phyloP scores from a whole-genome alignment of 2,329 filamentous ascomycete species.

The Hymenoscyphus albidus region DNA sequence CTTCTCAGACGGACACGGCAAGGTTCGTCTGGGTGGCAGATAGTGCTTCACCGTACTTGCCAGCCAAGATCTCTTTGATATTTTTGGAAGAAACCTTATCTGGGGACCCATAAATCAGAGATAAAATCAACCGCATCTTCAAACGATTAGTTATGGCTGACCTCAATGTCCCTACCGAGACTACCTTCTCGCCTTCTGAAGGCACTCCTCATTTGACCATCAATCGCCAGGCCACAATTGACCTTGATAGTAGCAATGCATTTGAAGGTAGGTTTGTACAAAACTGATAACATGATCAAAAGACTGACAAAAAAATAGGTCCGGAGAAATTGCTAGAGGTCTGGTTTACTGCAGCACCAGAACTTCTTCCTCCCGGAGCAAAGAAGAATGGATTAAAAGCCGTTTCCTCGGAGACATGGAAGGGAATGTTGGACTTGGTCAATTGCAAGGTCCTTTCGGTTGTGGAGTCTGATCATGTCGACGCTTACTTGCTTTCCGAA shows the following conservation, averaged over 20 bases:
- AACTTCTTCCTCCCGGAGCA: slow-evolving; percentile 65
- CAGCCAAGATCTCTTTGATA: slow-evolving; percentile 19
- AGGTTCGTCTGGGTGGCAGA: slow-evolving; percentile 97
- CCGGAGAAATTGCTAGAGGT: slow-evolving; percentile 98
- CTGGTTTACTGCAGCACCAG: slow-evolving; percentile 85
- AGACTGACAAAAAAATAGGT: slow-evolving; percentile 46
- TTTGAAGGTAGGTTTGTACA: slow-evolving; percentile 72
- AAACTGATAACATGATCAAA: slow-evolving; percentile 1
- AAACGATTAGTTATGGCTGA: slow-evolving; percentile 70
- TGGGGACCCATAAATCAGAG: slow-evolving; percentile 1
- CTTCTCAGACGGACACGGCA: slow-evolving; percentile 89
- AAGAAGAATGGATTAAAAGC: slow-evolving; percentile 78
- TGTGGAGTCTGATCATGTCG: slow-evolving; percentile 86
- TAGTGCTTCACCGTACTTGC: slow-evolving; percentile 79
- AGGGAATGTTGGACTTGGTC: slow-evolving; percentile 94
- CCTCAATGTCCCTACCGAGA: slow-evolving; percentile 73
- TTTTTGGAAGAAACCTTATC: neutral
- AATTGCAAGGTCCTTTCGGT: slow-evolving; percentile 98
- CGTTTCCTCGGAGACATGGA: slow-evolving; percentile 82
- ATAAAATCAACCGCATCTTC: neutral
- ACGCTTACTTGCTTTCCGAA: slow-evolving; percentile 95
- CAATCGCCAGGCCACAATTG: slow-evolving; percentile 89
- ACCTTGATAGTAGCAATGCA: slow-evolving; percentile 90
- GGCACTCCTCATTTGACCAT: slow-evolving; percentile 90
- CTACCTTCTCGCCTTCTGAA: slow-evolving; percentile 76